phyloP scores from a whole-genome alignment of 1,139 yeast species.

The Candida tetrigidarum region DNA sequence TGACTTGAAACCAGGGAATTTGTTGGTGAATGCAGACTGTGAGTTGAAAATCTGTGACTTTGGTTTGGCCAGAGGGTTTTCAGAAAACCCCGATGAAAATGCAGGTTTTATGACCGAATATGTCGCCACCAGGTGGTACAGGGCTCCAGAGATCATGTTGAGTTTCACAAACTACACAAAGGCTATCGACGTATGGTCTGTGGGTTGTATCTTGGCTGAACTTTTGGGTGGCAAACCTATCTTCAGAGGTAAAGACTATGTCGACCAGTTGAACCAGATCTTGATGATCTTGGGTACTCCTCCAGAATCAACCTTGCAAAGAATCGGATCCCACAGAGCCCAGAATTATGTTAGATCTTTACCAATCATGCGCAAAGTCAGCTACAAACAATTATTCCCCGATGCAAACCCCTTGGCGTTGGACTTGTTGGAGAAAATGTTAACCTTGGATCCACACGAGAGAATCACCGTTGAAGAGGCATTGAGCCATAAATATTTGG shows the following conservation, averaged over 20 bases:
- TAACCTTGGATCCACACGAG: slow-evolving; percentile 84
- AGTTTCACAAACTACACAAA: slow-evolving; percentile 92
- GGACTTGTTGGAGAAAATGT: slow-evolving; percentile 80
- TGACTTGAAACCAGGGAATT: slow-evolving; percentile 92
- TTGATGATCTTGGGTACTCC: slow-evolving; percentile 90
- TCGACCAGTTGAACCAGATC: slow-evolving; percentile 91
- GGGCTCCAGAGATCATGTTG: slow-evolving; percentile 98
- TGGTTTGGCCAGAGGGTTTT: slow-evolving; percentile 95
- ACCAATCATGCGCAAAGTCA: slow-evolving; percentile 82
- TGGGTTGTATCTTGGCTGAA: slow-evolving; percentile 96
- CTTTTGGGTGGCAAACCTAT: slow-evolving; percentile 90
- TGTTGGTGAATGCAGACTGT: slow-evolving; percentile 94
- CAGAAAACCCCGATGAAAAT: slow-evolving; percentile 81
- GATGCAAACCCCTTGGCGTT: slow-evolving; percentile 86
- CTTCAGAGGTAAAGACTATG: slow-evolving; percentile 94
- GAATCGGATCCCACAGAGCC: slow-evolving; percentile 89
- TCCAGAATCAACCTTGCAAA: slow-evolving; percentile 74
- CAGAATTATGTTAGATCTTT: slow-evolving; percentile 89
- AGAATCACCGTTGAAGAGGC: slow-evolving; percentile 92
- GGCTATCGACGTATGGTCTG: slow-evolving; percentile 97
- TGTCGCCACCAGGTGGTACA: slow-evolving; percentile 97
- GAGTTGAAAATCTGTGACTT: slow-evolving; percentile 96
- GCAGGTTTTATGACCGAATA: slow-evolving; percentile 94
- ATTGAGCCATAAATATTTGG: slow-evolving; percentile 82
- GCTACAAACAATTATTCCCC: slow-evolving; percentile 76